Percentiles rank a stretch among this genome's conserved stretches.
Evolutionary conservation across 768 basidiomycete species (phyloP).

Genomic region (Pholiota molesta): DNA sequence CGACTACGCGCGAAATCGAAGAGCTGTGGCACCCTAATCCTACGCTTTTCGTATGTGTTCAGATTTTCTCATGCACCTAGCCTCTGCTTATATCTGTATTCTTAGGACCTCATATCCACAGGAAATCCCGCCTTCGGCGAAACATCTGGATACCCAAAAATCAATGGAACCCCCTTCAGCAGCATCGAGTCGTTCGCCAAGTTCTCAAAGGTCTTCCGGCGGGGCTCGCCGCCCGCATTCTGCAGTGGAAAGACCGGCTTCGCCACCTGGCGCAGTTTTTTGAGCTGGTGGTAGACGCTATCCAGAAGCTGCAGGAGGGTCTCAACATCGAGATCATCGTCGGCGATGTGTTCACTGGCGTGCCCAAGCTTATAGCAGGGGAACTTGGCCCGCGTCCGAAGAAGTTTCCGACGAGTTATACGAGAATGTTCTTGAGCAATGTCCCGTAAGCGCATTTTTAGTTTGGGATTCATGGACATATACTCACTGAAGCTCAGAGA

Average conservation of each 20-base stretch:
- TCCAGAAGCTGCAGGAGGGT: slow-evolving; percentile 11
- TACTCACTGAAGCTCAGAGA: slow-evolving; percentile 11
- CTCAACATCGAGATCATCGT: slow-evolving; percentile 16
- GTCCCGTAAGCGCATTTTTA: slow-evolving; percentile 17
- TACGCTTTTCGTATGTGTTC: slow-evolving; percentile 20
- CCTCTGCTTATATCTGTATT: not conserved
- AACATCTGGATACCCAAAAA: slow-evolving; percentile 12
- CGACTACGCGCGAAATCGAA: slow-evolving; percentile 14
- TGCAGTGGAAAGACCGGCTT: slow-evolving; percentile 2
- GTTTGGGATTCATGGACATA: not conserved
- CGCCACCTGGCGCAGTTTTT: slow-evolving; percentile 16
- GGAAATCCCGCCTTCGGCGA: slow-evolving; percentile 8
- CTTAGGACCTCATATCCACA: slow-evolving; percentile 14
- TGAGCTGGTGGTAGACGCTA: slow-evolving; percentile 9
- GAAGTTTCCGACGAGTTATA: slow-evolving; percentile 17
- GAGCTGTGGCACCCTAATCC: slow-evolving; percentile 25
- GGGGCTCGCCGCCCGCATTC: not conserved
- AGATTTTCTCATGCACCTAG: not conserved
- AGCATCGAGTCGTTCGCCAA: not conserved
- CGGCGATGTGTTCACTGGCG: slow-evolving; percentile 13
- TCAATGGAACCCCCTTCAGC: slow-evolving; percentile 8
- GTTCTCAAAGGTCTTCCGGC: not conserved
- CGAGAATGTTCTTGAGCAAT: slow-evolving; percentile 25
- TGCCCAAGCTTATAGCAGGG: slow-evolving; percentile 17
- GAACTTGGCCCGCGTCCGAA: slow-evolving; percentile 20